Conservation (phyloP, 2,329 filamentous ascomycete species). For the Cladosporium sp. region DNA sequence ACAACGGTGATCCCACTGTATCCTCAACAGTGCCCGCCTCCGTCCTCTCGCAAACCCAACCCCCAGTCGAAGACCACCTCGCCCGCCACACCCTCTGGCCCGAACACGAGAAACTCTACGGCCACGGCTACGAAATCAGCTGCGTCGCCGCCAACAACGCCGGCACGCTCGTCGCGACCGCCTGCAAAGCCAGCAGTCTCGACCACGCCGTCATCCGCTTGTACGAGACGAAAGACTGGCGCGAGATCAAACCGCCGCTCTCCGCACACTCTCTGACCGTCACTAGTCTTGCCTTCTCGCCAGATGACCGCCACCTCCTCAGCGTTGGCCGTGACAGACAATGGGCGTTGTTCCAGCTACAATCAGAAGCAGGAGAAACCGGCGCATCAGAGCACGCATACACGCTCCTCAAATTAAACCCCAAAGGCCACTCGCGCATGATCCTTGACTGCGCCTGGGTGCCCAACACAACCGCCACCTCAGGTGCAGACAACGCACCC, state of each 20-base stretch:
- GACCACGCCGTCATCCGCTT: conserved; percentile 93
- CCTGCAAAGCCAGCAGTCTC: conserved; percentile 87
- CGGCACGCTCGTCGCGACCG: conserved; percentile 77
- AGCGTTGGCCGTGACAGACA: conserved; percentile 91
- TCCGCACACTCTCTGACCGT: conserved; percentile 85
- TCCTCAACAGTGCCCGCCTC: conserved; percentile 57
- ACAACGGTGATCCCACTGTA: conserved; percentile 56
- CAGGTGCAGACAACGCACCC: conserved; percentile 24
- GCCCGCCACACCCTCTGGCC: conserved; percentile 92
- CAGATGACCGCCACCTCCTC: conserved; percentile 71
- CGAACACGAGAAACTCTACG: conserved; percentile 94
- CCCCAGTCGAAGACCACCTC: conserved; percentile 86
- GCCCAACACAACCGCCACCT: conserved; percentile 43
- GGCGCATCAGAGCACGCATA: conserved; percentile 46
- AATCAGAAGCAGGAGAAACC: neutral
- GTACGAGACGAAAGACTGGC: conserved; percentile 85
- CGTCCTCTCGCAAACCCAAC: conserved; percentile 67
- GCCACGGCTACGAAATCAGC: conserved; percentile 95
- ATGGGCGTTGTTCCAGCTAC: conserved; percentile 75
- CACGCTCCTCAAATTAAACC: conserved; percentile 63
- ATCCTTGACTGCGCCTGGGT: conserved; percentile 88
- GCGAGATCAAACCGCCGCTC: conserved; percentile 80
- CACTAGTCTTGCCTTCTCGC: conserved; percentile 77
- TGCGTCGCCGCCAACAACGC: conserved; percentile 78
- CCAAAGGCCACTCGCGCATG: conserved; percentile 89